Percentiles rank a stretch among this genome's conserved stretches.
phyloP scores from a whole-genome alignment of 176 grass and related monocot species.

The Lolium rigidum region DNA sequence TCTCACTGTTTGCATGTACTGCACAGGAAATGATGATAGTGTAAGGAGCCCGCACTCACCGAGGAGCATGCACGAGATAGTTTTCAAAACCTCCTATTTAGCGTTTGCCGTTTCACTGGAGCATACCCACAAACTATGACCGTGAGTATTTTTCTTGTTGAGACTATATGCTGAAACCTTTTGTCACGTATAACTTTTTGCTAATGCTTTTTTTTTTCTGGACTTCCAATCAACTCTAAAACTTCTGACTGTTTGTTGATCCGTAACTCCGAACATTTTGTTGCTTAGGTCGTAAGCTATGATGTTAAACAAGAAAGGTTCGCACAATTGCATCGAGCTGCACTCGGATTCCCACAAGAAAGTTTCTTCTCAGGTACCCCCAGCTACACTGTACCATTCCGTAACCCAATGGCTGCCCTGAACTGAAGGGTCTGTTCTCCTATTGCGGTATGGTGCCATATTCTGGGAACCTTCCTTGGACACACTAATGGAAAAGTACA shows the following conservation, averaged over 20 bases:
- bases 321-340: constrained; percentile 68
- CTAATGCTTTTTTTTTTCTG: neutral
- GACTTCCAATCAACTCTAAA: neutral
- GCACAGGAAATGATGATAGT: constrained; percentile 44
- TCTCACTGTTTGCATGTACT: neutral
- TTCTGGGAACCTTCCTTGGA: constrained; percentile 83
- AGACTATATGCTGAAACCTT: constrained; percentile 4
- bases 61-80: constrained; percentile 96
- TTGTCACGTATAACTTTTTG: neutral
- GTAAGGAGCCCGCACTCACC: constrained; percentile 63
- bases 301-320: constrained; percentile 95
- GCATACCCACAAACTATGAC: constrained; percentile 89
- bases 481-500: constrained; percentile 20
- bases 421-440: constrained; percentile 79
- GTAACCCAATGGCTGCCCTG: constrained; percentile 79
- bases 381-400: constrained; percentile 65
- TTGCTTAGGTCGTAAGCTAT: constrained; percentile 82
- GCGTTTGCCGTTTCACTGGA: constrained; percentile 89
- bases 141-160: constrained; percentile 55
- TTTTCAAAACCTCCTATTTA: constrained; percentile 92
- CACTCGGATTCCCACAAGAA: constrained; percentile 78
- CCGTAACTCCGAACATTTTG: neutral
- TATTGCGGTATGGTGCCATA: constrained; percentile 79
- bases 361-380: constrained; percentile 75
- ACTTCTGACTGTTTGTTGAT: constrained; percentile 2